These are phyloP conservation scores for Poa annua DNA, from an alignment of 176 grass and related monocot genomes.

Conservation along the genomic window DNA sequence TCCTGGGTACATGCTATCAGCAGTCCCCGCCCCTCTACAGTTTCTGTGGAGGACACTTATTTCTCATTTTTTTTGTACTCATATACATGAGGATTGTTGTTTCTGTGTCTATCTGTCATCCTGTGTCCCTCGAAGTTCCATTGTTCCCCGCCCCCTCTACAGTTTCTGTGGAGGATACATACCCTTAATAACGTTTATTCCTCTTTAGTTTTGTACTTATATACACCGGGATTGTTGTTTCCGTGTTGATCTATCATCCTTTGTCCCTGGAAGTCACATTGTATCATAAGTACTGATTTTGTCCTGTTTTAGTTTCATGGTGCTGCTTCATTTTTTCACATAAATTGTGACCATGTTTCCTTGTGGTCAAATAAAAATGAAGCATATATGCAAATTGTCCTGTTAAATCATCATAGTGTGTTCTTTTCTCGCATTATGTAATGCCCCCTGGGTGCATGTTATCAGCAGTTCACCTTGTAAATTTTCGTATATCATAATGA, in stretches of 20 bases:
- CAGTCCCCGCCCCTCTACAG: neutral
- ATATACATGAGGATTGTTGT: neutral
- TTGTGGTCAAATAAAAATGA: constrained; percentile 38
- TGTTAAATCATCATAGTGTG: constrained; percentile 54
- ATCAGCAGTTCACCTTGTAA: neutral
- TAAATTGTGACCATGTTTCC: constrained; percentile 3
- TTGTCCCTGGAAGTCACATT: neutral
- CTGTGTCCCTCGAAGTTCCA: no score
- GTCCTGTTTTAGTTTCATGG: neutral
- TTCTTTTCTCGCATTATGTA: constrained; percentile 31
- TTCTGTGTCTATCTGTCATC: neutral
- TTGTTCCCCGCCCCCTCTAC: neutral
- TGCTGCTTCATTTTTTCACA: constrained; percentile 36
- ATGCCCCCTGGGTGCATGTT: constrained; percentile 47
- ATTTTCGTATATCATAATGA: neutral
- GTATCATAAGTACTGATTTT: neutral
- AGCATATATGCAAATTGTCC: constrained; percentile 36
- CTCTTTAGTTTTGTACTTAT: no score
- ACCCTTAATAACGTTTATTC: no score
- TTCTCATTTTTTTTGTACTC: neutral
- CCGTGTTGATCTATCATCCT: neutral
- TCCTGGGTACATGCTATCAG: constrained; percentile 40
- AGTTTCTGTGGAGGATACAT: neutral
- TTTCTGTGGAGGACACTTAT: neutral
- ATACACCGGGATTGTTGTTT: neutral